Evolutionary conservation across 768 basidiomycete species (phyloP), one percentile per base, ranked within the genome.

Genomic region (Mycena chlorophos): DNA sequence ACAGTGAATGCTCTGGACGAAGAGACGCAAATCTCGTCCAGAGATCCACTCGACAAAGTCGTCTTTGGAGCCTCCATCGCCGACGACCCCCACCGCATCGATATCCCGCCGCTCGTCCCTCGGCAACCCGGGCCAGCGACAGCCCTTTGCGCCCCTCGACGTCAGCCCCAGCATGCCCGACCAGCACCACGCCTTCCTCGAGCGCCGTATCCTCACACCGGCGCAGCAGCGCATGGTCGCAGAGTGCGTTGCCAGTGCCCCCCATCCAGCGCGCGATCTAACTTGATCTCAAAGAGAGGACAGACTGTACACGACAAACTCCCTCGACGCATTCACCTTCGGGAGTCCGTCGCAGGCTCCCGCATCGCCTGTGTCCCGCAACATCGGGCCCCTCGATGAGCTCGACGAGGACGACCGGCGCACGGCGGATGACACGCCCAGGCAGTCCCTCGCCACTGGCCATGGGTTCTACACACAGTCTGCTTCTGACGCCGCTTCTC

Each of bases 301-400:
- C 19, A 13, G 14, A n/a, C 54, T 55, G 74, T 79, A 80, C 60
- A 73, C 74, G 1, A 72, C 71, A 34, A 76, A 79, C 56, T 71
- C 74, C 29, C 74, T 82, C 45, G 66, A 73, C 13, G 73, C 76
- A 2, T 82, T 79, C 62, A 73, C 75, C 13, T 82, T 82, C 58
- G 81, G 81, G 3, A 70, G 75, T 46, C 73, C 74, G 6, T 66
- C 71, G 17, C 58, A 70, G 20, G 67, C 67, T 12, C 61, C 73
- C 16, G 58, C 69, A 16, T 68, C 73, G 4, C 63, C 66, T 6
- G 62, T 68, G 40, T 20, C 13, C 43, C 68, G 65, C 20, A 57
- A 69, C 37, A 60, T 75, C 50, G 75, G 78, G 51, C 76, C 76
- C 3, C 59, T 75, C n/a, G 61, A 65, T 22, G 74, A 76, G 47